Conservation (phyloP, 345 rosid species). For the Gossypium raimondii region DNA sequence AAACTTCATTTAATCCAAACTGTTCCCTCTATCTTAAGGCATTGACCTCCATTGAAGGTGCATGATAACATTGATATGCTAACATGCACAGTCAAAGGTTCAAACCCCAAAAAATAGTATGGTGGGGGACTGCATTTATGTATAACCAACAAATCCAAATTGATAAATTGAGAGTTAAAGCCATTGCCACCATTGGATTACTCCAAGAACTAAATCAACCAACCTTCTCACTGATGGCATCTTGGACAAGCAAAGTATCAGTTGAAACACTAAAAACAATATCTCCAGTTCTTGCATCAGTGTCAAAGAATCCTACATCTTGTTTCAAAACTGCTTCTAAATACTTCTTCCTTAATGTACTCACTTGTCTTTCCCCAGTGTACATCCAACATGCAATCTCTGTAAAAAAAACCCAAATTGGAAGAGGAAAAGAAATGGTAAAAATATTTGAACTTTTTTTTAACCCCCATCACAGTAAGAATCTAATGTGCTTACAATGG, state of each 20-base stretch:
- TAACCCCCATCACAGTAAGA: background rate
- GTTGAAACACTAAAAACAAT: slow-evolving; percentile 97
- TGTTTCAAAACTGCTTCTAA: slow-evolving; percentile 90
- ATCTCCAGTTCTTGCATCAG: slow-evolving; percentile 98
- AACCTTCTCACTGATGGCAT: slow-evolving; percentile 99
- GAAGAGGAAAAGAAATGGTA: background rate
- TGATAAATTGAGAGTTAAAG: slow-evolving; percentile 21
- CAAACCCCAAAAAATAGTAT: slow-evolving; percentile 8
- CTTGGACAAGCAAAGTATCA: slow-evolving; percentile 98
- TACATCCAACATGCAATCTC: slow-evolving; percentile 48
- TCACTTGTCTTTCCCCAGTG: no score
- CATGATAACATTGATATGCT: slow-evolving; percentile 35
- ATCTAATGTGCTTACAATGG: slow-evolving; percentile 12
- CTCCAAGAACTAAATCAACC: slow-evolving; percentile 6
- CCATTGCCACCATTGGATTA: slow-evolving; percentile 22
- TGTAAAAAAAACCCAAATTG: slow-evolving; percentile 20
- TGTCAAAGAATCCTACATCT: slow-evolving; percentile 97
- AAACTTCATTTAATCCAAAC: background rate
- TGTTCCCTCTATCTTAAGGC: background rate
- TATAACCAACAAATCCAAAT: slow-evolving; percentile 22
- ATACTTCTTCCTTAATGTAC: slow-evolving; percentile 30
- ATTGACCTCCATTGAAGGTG: slow-evolving; percentile 17
- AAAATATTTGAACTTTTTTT: background rate
- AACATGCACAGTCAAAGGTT: slow-evolving; percentile 37
- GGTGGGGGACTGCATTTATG: slow-evolving; percentile 40